These are phyloP conservation scores for Erythrophleum ivorense DNA, from an alignment of 331 rosid species.

Conservation along the genomic window DNA sequence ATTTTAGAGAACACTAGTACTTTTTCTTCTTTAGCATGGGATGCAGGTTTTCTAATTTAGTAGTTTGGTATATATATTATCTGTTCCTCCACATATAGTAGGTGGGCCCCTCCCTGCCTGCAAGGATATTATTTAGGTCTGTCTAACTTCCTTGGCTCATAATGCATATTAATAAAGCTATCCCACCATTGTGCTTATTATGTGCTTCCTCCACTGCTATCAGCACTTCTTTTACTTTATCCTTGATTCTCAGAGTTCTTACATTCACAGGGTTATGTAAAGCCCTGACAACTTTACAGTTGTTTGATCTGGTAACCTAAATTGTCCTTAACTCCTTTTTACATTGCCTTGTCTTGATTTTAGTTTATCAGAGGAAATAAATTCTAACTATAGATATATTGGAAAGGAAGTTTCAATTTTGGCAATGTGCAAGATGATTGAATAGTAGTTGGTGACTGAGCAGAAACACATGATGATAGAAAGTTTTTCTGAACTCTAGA, in stretches of 20 bases:
- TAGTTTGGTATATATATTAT: not conserved
- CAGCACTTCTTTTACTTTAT: slow-evolving; percentile 7
- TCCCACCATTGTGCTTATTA: slow-evolving; percentile 6
- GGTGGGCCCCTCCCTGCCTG: not conserved
- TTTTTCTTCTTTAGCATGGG: not conserved
- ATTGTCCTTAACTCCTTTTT: not conserved
- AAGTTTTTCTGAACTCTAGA: not conserved
- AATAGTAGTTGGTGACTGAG: not conserved
- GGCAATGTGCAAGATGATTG: not conserved
- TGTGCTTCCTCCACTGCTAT: slow-evolving; percentile 4
- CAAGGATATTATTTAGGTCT: not conserved
- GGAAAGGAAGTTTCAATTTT: not conserved
- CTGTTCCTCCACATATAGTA: slow-evolving; percentile 10
- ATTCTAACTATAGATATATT: not conserved
- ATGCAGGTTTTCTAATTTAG: not conserved
- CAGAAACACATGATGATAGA: not conserved
- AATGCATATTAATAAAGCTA: slow-evolving; percentile 12
- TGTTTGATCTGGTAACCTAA: not conserved
- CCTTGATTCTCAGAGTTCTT: slow-evolving; percentile 5
- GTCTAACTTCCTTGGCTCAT: slow-evolving; percentile 7
- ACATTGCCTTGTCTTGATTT: not conserved
- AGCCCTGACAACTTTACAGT: slow-evolving; percentile 19
- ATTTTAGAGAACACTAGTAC: slow-evolving; percentile 8
- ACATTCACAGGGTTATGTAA: not conserved
- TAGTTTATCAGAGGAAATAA: not conserved